phyloP scores from a whole-genome alignment of 2,329 filamentous ascomycete genomes.

The Neophaeococcomyces mojaviensis region DNA sequence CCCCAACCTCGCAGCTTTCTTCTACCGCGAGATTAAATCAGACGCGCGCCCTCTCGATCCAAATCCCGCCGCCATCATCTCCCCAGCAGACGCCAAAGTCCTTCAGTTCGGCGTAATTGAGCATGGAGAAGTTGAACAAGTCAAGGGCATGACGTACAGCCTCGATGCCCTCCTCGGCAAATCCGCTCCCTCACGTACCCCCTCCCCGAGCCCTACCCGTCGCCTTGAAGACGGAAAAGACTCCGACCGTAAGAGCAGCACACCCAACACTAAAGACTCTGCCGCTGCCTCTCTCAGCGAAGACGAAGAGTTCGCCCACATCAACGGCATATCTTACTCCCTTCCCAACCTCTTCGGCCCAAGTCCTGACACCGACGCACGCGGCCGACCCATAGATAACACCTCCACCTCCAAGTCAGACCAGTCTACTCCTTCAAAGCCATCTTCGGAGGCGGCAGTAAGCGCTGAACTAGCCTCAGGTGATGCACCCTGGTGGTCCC shows the following conservation, averaged over 20 bases:
- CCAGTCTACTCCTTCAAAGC: conserved; percentile 55
- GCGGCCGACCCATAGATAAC: conserved; percentile 52
- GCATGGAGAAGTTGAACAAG: conserved; percentile 91
- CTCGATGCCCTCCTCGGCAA: conserved; percentile 82
- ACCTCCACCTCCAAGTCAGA: conserved; percentile 57
- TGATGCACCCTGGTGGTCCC: conserved; percentile 70
- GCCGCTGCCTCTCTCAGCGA: conserved; percentile 50
- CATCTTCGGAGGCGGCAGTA: conserved; percentile 74
- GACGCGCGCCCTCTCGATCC: conserved; percentile 78
- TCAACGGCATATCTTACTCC: conserved; percentile 95
- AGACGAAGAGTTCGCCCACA: conserved; percentile 84
- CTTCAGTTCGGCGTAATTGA: conserved; percentile 90
- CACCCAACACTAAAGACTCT: conserved; percentile 25
- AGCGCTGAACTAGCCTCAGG: conserved; percentile 66
- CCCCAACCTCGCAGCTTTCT: conserved; percentile 91
- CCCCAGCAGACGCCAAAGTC: conserved; percentile 82
- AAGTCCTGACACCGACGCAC: conserved; percentile 60
- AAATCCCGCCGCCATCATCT: conserved; percentile 70
- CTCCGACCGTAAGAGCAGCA: conserved; percentile 29
- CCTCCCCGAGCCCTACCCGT: conserved; percentile 24
- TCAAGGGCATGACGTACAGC: conserved; percentile 97
- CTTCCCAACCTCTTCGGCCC: conserved; percentile 78
- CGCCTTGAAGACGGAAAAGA: conserved; percentile 25
- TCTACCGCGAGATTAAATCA: conserved; percentile 90
- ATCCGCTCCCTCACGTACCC: conserved; percentile 42